These are phyloP conservation scores for Boletus rubroflammeus DNA, from an alignment of 768 basidiomycete genomes.

Conservation along the genomic window DNA sequence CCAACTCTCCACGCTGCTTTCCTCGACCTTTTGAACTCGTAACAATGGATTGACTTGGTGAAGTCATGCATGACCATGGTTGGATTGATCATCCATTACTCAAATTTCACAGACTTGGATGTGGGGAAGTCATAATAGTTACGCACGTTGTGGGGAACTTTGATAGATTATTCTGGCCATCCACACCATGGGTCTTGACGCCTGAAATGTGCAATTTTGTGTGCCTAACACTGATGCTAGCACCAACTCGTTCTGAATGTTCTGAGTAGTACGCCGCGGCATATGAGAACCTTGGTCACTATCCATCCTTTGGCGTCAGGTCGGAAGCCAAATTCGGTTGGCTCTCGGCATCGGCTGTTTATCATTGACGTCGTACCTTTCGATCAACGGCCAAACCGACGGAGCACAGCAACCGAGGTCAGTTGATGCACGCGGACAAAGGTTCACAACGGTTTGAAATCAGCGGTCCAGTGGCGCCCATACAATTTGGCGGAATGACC, in stretches of 20 bases:
- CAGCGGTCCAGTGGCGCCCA: not conserved
- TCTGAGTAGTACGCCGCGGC: not conserved
- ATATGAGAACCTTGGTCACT: not conserved
- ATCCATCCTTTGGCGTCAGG: not conserved
- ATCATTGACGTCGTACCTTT: constrained; percentile 9
- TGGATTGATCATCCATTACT: not conserved
- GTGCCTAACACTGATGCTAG: not conserved
- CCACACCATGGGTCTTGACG: not conserved
- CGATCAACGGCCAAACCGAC: constrained; percentile 7
- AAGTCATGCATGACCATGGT: not conserved
- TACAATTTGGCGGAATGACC: not conserved
- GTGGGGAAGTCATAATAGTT: constrained; percentile 7
- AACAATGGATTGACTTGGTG: not conserved
- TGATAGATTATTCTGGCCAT: not conserved
- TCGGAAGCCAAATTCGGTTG: constrained; percentile 7
- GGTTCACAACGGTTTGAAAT: not conserved
- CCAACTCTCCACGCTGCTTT: not conserved
- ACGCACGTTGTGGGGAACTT: constrained; percentile 1
- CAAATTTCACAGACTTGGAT: not conserved
- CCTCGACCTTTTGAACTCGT: too few relatives aligned
- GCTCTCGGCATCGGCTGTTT: constrained; percentile 5
- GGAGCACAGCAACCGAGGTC: constrained; percentile 15
- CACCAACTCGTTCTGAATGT: not conserved
- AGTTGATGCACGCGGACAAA: not conserved
- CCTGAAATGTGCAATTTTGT: not conserved